Evolutionary conservation across 257 asterid genomes (phyloP).

Genomic region (Rehmannia glutinosa): DNA sequence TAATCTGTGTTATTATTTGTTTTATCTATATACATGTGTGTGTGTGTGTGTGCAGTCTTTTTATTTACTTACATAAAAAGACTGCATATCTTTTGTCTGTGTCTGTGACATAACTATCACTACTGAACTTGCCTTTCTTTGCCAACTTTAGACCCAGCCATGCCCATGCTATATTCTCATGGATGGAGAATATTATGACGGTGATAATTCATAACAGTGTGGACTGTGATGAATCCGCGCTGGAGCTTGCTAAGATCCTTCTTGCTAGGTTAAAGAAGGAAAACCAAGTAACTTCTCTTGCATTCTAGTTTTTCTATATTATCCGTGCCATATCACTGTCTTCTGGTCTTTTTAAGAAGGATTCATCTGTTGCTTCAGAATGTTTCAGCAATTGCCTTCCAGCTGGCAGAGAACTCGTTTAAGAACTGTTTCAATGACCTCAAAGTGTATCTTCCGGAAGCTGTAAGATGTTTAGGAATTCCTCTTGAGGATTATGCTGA

Average conservation of each 20-base stretch:
- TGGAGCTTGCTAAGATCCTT: constrained; percentile 18
- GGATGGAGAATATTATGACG: constrained; percentile 30
- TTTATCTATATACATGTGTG: background rate
- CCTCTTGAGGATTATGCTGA: constrained; percentile 24
- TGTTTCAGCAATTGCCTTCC: constrained; percentile 17
- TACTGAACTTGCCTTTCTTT: background rate
- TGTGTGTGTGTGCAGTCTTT: background rate
- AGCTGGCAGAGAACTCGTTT: constrained; percentile 22
- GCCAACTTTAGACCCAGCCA: constrained; percentile 19
- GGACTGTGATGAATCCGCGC: constrained; percentile 16
- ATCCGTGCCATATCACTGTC: background rate
- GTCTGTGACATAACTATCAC: background rate
- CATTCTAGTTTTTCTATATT: background rate
- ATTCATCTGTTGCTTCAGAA: constrained; percentile 15
- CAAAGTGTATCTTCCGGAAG: constrained; percentile 18
- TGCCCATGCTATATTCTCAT: background rate
- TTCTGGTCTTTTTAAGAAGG: background rate
- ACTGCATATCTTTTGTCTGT: background rate
- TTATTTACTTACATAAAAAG: background rate
- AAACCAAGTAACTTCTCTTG: constrained; percentile 20
- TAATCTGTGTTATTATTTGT: background rate
- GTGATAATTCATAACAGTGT: constrained; percentile 6
- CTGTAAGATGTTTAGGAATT: constrained; percentile 6
- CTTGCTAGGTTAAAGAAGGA: constrained; percentile 23
- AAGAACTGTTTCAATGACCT: constrained; percentile 19